Base-by-base conservation (phyloP, 1,284 basidiomycete genomes). In the Cryptococcus neoformans region DNA sequence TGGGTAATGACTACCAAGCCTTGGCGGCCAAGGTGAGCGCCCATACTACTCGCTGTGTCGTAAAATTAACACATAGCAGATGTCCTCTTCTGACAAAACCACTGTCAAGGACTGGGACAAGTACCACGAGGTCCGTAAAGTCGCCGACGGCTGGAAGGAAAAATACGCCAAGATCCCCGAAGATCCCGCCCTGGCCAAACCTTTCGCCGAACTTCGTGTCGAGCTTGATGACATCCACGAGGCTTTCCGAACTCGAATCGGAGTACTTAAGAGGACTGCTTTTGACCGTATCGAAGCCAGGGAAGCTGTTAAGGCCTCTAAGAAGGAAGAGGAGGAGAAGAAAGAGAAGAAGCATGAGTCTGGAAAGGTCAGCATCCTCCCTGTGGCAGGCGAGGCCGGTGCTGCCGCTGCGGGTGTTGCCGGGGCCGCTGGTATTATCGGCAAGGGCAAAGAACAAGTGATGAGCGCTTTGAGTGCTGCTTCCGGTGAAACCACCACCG, bases 381-480 rank as follows among this genome's bases (percentile, higher is more conserved):
- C 72, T 6, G 59, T 64, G n/a, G 68, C 56, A 3, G 68, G 53
- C 16, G 66, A 45, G 9, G 66, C 57, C 1, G 68, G 55, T 14
- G 66, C 61, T 5, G 62, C 54, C 1, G 63, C 56, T 36, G 62
- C 51, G 4, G 63, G 48, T 2, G 54, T 51, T 8, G 57, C 51
- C 37, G 60, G 51, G 11, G 60, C 54, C 8, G 54, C 50, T 35
- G 60, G 37, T 4, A 58, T 74, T 39, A 73, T 74, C 46, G 69
- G 68, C n/a, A 74, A 73, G 55, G 69, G 64, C 45, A 72, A 70
- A 52, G 66, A 71, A 52, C 72, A 72, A 58, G 63, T 74, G 28
- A 53, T 68, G 34, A 65, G 66, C n/a, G 71, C 72, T 17, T 57
- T 72, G 11, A 58, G 53, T 28, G 55, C 62, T 14, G 63, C 67